These are phyloP conservation scores for Trichopus zeylanicus DNA, from an alignment of 116 monocot species.

Conservation along the genomic window DNA sequence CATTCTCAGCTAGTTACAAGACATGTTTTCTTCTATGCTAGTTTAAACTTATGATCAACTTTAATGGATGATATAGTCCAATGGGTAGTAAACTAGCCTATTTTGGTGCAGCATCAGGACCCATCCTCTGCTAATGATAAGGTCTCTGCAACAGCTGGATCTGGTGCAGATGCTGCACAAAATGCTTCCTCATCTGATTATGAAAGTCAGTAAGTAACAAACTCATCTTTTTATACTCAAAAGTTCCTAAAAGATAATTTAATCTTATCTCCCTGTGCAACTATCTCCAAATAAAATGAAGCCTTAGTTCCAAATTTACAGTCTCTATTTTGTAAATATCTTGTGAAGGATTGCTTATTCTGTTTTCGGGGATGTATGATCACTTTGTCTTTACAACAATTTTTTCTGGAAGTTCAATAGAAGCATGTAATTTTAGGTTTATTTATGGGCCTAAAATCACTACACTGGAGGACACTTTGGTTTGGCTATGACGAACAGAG, in stretches of 20 bases:
- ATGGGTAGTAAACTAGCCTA: too few species aligned
- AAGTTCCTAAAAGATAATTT: neutral
- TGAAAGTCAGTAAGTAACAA: constrained; percentile 71
- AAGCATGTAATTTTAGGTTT: neutral
- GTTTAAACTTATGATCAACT: too few species aligned
- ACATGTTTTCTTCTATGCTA: too few species aligned
- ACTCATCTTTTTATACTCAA: neutral
- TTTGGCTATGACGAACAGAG: constrained; percentile 1
- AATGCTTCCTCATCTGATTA: constrained; percentile 64
- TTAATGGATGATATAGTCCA: too few species aligned
- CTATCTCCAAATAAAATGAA: too few species aligned
- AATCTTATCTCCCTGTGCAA: too few species aligned
- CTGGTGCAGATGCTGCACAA: constrained; percentile 36
- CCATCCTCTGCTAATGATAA: constrained; percentile 34
- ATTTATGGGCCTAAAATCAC: neutral
- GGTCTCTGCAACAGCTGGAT: constrained; percentile 43
- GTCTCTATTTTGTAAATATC: too few species aligned
- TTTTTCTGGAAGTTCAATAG: neutral
- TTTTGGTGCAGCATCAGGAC: constrained; percentile 51
- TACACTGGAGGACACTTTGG: neutral
- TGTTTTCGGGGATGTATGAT: too few species aligned
- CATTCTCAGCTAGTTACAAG: too few species aligned
- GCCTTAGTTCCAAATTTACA: too few species aligned
- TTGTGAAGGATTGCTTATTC: too few species aligned
- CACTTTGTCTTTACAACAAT: neutral